Base-by-base conservation (phyloP, 352 stramenopile species). In the Pseudoperonospora humuli region DNA sequence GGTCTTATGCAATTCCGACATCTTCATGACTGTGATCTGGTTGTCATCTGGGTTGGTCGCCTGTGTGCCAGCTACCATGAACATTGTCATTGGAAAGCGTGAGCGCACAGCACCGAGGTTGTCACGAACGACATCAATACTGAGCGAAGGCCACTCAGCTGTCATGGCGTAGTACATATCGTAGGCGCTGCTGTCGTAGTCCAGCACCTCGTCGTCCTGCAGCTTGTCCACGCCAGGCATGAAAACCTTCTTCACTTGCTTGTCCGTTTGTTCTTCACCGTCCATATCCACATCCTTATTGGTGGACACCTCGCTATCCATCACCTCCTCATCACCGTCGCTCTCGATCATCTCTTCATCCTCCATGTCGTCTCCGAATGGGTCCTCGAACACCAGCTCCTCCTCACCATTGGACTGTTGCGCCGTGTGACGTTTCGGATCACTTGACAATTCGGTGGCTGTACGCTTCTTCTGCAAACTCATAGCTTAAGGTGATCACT, bases 141-240 rank as follows among this genome's bases (percentile, higher is more conserved):
- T 97, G 17, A 99, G 77, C 46, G 90, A 96, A 8, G 96, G 96
- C 95, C 96, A 99, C 67, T 99, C 96, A 31, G 94, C 86, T 4
- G 83, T 95, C 54, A 99, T 88, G 25, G 93, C 90, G 62, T 99
- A 98, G 74, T 99, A 97, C 95, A 99, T 98, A 65, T 97, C 95
- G 76, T 99, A 99, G 5, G 97, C 97, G 24, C 78, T 96, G 61
- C 86, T 96, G 66, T 99, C 96, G 76, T 98, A 98, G 70, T 99
- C 96, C 27, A 99, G 80, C 60, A 96, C 76, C 60, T 98, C 86
- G 45, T 95, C 92, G 36, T 96, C 86, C 35, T 73, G 62, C 20
- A 98, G 61, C 45, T 81, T 77, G 64, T 97, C 81, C 35, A 93
- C 75, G 20, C 84, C 86, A 8, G 95, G 92, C 77, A 97, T 88